These are phyloP conservation scores for Akebia trifoliata DNA, from an alignment of 164 flowering plant species.

Conservation along the genomic window DNA sequence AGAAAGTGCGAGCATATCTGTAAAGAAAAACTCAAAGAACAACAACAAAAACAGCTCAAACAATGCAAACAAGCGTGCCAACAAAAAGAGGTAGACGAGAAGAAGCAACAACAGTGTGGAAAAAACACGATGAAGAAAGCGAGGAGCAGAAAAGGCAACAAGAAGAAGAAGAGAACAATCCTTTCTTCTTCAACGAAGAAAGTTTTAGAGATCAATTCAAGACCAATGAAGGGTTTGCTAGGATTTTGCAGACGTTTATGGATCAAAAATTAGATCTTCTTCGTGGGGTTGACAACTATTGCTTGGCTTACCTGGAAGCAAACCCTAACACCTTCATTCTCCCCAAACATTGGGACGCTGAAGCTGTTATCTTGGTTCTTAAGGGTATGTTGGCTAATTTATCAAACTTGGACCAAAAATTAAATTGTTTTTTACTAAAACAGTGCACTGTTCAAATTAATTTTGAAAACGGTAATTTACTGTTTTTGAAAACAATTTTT, in stretches of 20 bases:
- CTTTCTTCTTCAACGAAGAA: slow-evolving; percentile 40
- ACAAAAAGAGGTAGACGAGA: background rate
- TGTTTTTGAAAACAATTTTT: too few species aligned
- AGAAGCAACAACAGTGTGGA: background rate
- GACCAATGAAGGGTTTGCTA: slow-evolving; percentile 36
- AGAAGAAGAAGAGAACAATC: slow-evolving; percentile 18
- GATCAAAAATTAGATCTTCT: slow-evolving; percentile 40
- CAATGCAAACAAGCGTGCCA: background rate
- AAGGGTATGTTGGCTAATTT: slow-evolving; percentile 6
- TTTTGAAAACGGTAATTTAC: too few species aligned
- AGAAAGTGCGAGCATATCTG: background rate
- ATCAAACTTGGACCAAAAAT: too few species aligned
- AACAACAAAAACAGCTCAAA: background rate
- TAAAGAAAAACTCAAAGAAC: too few species aligned
- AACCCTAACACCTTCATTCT: slow-evolving; percentile 39
- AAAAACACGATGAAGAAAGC: background rate
- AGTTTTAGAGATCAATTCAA: slow-evolving; percentile 24
- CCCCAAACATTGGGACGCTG: slow-evolving; percentile 51
- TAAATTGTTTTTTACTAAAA: too few species aligned
- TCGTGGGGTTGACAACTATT: slow-evolving; percentile 40
- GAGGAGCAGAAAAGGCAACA: slow-evolving; percentile 11
- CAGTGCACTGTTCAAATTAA: too few species aligned
- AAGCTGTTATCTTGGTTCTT: slow-evolving; percentile 6
- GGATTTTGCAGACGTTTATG: slow-evolving; percentile 35
- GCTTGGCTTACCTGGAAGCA: slow-evolving; percentile 40